A percentile compares a stretch with the other conserved stretches of the same genome.
phyloP scores from a whole-genome alignment of 1,284 basidiomycete genomes.

The Baeospora myosura region DNA sequence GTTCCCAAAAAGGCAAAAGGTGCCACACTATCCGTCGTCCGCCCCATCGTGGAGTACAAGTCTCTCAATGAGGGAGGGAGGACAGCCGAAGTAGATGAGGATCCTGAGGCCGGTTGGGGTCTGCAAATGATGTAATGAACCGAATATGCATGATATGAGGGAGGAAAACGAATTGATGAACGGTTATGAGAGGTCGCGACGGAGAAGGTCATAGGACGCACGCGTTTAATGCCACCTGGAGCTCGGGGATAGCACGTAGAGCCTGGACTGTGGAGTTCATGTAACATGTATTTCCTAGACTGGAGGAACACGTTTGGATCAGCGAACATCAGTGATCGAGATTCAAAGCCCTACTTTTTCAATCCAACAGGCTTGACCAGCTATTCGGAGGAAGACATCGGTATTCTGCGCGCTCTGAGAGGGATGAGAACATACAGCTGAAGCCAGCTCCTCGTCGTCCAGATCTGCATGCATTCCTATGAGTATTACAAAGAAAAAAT shows the following conservation, averaged over 20 bases:
- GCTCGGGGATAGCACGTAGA: constrained; percentile 83
- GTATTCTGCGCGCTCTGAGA: background rate
- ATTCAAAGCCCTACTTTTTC: constrained; percentile 44
- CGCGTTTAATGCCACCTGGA: constrained; percentile 63
- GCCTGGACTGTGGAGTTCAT: constrained; percentile 95
- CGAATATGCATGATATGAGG: background rate
- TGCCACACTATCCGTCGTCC: constrained; percentile 72
- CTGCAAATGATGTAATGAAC: constrained; percentile 17
- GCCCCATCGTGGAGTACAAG: constrained; percentile 67
- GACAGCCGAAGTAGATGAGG: constrained; percentile 20
- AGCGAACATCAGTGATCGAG: constrained; percentile 16
- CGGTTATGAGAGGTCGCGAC: background rate
- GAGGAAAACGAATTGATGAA: background rate
- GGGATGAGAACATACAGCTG: constrained; percentile 47
- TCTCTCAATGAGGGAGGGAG: constrained; percentile 61
- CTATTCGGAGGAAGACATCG: constrained; percentile 19
- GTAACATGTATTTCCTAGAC: constrained; percentile 88
- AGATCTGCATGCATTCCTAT: constrained; percentile 55
- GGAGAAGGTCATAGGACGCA: constrained; percentile 25
- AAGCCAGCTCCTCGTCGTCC: constrained; percentile 75
- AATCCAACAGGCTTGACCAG: constrained; percentile 65
- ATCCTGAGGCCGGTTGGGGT: constrained; percentile 10
- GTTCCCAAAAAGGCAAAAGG: constrained; percentile 52
- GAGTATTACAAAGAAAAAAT: constrained; percentile 8
- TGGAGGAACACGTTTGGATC: constrained; percentile 21